A percentile compares a stretch with the other conserved stretches of the same genome.
These are phyloP conservation scores for Wakefieldia striispora DNA, from an alignment of 768 basidiomycete species.

Conservation along the genomic window DNA sequence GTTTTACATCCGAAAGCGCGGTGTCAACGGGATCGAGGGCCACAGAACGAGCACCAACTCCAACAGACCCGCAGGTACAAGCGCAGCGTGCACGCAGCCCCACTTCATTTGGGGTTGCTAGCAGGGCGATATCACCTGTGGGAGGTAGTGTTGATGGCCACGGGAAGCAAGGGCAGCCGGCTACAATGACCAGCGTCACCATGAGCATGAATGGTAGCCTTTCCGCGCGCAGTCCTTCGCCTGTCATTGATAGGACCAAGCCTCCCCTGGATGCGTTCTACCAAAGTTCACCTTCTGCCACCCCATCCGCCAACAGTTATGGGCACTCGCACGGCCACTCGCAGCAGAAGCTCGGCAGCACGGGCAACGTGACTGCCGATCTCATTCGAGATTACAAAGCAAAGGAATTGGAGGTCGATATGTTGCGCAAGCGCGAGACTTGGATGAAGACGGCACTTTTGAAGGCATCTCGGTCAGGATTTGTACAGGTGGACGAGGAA, in stretches of 20 bases:
- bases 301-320: constrained; percentile 51
- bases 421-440: constrained; percentile 67
- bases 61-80: constrained; percentile 40
- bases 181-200: constrained; percentile 55
- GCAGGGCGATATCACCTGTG: constrained; percentile 62
- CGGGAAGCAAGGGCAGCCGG: constrained; percentile 27
- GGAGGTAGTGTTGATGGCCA: constrained; percentile 27
- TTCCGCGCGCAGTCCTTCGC: constrained; percentile 55
- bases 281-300: constrained; percentile 36
- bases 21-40: constrained; percentile 30
- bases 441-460: constrained; percentile 85
- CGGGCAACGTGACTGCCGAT: constrained; percentile 71
- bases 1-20: constrained; percentile 40
- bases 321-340: constrained; percentile 39
- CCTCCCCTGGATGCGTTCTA: constrained; percentile 66
- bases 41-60: constrained; percentile 54
- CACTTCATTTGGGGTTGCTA: constrained; percentile 36
- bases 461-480: constrained; percentile 77
- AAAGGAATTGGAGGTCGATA: constrained; percentile 80
- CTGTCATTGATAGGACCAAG: constrained; percentile 50
- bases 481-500: constrained; percentile 60
- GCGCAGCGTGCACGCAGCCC: constrained; percentile 57
- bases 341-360: constrained; percentile 45
- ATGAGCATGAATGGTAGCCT: constrained; percentile 49
- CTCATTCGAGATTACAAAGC: constrained; percentile 75